Percentiles rank a stretch among this genome's conserved stretches.
phyloP scores from a whole-genome alignment of 2,329 filamentous ascomycete species.

The Xylaria arbuscula region DNA sequence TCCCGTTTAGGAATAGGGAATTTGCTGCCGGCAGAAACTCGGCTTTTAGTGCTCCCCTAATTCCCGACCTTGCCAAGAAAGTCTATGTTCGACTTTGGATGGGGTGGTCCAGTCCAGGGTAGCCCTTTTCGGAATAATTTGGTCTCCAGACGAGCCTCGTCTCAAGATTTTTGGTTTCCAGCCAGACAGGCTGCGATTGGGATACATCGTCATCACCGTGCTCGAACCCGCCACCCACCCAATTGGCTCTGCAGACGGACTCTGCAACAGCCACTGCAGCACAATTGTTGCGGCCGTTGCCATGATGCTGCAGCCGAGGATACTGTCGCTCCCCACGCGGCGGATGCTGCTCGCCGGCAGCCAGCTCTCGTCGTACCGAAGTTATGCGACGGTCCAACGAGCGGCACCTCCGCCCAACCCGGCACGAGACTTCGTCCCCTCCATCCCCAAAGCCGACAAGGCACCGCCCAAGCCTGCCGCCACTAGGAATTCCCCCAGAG shows the following conservation, averaged over 20 bases:
- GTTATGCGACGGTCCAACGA: conserved; percentile 47
- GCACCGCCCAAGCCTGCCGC: conserved; percentile 38
- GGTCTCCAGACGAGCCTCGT: conserved; percentile 45
- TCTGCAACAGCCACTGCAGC: conserved; percentile 34
- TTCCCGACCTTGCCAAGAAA: not conserved
- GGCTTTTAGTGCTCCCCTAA: not conserved
- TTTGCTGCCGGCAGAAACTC: conserved; percentile 16
- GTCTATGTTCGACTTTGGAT: not conserved
- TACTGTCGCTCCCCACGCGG: conserved; percentile 46
- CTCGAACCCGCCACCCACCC: not conserved
- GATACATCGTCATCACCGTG: conserved; percentile 21
- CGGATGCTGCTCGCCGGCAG: conserved; percentile 43
- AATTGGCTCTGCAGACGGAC: conserved; percentile 28
- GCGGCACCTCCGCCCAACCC: conserved; percentile 35
- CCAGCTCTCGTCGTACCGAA: conserved; percentile 43
- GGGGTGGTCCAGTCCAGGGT: conserved; percentile 14
- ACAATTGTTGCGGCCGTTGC: conserved; percentile 34
- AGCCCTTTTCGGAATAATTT: conserved; percentile 43
- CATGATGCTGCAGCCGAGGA: conserved; percentile 50
- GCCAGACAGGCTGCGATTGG: conserved; percentile 23
- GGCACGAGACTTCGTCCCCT: conserved; percentile 32
- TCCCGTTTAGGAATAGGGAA: not conserved
- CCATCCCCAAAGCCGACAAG: conserved; percentile 35
- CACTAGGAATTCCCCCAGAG: conserved; percentile 37
- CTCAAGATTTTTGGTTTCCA: conserved; percentile 41